Evolutionary conservation across 2,329 filamentous ascomycete genomes (phyloP).

Genomic region (Lomentospora prolificans): DNA sequence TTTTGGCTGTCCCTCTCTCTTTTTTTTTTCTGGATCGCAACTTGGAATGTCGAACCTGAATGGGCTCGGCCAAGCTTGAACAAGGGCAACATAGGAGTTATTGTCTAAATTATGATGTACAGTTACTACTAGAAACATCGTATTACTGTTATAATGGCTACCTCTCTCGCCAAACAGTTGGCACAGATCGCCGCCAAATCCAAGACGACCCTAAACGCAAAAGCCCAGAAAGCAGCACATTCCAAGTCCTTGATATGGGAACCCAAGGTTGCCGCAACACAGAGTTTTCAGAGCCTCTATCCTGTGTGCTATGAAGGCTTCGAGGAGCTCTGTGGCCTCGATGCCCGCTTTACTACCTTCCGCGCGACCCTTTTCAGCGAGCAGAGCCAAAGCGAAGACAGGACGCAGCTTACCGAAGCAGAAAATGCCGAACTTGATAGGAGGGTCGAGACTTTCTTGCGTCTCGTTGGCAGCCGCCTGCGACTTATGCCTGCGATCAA

Average conservation of each 20-base stretch:
- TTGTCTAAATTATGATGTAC: no score
- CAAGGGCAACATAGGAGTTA: no score
- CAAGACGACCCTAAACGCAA: constrained; percentile 83
- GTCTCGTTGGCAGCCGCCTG: constrained; percentile 64
- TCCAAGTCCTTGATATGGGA: constrained; percentile 95
- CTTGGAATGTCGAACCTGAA: no score
- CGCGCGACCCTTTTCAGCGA: constrained; percentile 78
- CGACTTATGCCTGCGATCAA: constrained; percentile 82
- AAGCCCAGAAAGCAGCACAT: constrained; percentile 84
- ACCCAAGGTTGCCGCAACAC: constrained; percentile 68
- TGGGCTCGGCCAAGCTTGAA: no score
- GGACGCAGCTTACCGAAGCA: constrained; percentile 67
- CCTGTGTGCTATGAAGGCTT: constrained; percentile 82
- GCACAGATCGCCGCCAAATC: constrained; percentile 84
- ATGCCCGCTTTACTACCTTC: constrained; percentile 68
- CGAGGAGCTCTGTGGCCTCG: constrained; percentile 80
- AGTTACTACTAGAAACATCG: no score
- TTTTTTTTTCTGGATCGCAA: no score
- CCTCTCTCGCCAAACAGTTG: constrained; percentile 85
- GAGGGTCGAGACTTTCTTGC: constrained; percentile 73
- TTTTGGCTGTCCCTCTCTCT: no score
- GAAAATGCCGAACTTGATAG: constrained; percentile 77
- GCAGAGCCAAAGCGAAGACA: constrained; percentile 82
- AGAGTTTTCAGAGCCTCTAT: constrained; percentile 85
- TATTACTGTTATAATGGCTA: constrained; percentile 50